A percentile compares a stretch with the other conserved stretches of the same genome.
Evolutionary conservation across 306 rosid species (phyloP).

Genomic region (Quercus glauca): DNA sequence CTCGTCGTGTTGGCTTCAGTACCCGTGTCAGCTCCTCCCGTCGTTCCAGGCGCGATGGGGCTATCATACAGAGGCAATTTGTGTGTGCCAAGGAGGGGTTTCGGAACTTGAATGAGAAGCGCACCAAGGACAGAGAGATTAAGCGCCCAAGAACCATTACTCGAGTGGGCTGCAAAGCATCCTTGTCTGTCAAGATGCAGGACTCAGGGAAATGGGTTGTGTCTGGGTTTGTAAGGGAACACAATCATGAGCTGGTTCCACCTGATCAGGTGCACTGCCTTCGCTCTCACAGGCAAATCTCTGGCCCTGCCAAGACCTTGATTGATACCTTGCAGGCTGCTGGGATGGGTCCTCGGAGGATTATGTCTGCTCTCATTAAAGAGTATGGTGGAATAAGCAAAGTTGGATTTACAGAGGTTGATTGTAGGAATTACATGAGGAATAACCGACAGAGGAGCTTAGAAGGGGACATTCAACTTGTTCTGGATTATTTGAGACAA

Average conservation of each 20-base stretch:
- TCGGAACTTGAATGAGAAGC: slow-evolving; percentile 92
- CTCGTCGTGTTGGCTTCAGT: slow-evolving; percentile 97
- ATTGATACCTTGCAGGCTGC: slow-evolving; percentile 98
- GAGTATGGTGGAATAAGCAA: slow-evolving; percentile 97
- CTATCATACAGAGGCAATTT: slow-evolving; percentile 93
- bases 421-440: slow-evolving; percentile 98
- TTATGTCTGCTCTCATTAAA: slow-evolving; percentile 93
- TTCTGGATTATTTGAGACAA: slow-evolving; percentile 84
- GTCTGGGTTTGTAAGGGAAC: slow-evolving; percentile 88
- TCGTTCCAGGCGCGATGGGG: slow-evolving; percentile 96
- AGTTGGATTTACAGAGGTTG: slow-evolving; percentile 98
- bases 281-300: slow-evolving; percentile 94
- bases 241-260: slow-evolving; percentile 91
- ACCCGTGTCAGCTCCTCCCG: slow-evolving; percentile 98
- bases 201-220: slow-evolving; percentile 99
- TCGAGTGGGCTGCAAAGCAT: slow-evolving; percentile 96
- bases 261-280: slow-evolving; percentile 98
- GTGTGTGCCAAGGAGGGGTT: slow-evolving; percentile 99
- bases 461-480: slow-evolving; percentile 89
- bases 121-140: slow-evolving; percentile 97
- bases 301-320: slow-evolving; percentile 93
- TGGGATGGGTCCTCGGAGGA: slow-evolving; percentile 98
- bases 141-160: slow-evolving; percentile 91
- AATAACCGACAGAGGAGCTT: slow-evolving; percentile 87
- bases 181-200: slow-evolving; percentile 95